Base-by-base conservation (phyloP, 164 flowering plant species). In the Cinnamomum micranthum region DNA sequence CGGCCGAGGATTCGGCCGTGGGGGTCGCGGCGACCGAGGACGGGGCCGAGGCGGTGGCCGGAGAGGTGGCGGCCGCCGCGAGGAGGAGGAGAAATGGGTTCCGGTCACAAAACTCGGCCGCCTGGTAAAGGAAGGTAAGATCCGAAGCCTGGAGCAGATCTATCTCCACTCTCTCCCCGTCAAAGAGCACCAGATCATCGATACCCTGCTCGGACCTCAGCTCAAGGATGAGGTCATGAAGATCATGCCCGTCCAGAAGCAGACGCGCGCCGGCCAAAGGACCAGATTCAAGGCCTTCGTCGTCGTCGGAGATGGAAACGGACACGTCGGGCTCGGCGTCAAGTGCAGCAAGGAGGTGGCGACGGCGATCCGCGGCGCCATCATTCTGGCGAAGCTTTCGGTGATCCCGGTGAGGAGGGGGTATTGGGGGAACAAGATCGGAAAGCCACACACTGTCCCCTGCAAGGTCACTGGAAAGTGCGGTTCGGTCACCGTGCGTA, bases 391-490 rank as follows among this genome's bases (percentile, higher is more conserved):
- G 0, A 92, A 92, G 87, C 80, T 92, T 41, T 85, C 89, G 0
- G 86, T 92, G 60, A 86, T 92, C 41, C 93, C 94, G 0, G 93
- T 92, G 31, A 87, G 95, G 82, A 88, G 93, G 73, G 95, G 95
- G 0, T 92, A 89, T 69, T 92, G 95, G 97, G 97, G 97, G 9
- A 91, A 90, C 78, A 92, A 90, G 88, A 92, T 92, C 63, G 97
- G 97, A 51, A 88, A 86, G 85, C 92, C 93, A 0, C 97, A 92
- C 66, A 92, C 94, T 0, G 97, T 90, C 41, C 94, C 97, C 4
- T 89, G 93, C 55, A 90, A 90, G 88, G 93, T 92, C 31, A 92
- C 97, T 11, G 95, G 97, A 6, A 92, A 92, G 79, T 92, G 97
- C 75, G 97, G 97, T 4, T 87, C 91, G 4, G 97, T 92, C 6